Conservation (phyloP, 2,329 filamentous ascomycete genomes). For the Lasiodiplodia citricola region DNA sequence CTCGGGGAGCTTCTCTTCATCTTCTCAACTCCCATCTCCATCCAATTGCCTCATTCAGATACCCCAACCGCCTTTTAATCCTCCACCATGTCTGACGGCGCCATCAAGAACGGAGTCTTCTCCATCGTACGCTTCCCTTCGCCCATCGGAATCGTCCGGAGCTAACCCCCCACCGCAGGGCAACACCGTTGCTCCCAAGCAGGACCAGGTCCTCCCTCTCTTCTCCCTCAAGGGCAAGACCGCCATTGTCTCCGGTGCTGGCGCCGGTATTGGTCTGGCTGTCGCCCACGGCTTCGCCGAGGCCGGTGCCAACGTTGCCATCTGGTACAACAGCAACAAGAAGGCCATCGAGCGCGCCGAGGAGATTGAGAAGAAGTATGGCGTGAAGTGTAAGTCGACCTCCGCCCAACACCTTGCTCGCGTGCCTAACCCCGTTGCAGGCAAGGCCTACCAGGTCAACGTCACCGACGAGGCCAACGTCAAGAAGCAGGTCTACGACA, state of each 20-base stretch:
- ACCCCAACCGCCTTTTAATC: neutral
- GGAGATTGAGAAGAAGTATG: slow-evolving; percentile 26
- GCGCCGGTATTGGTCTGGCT: slow-evolving; percentile 56
- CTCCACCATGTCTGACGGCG: slow-evolving; percentile 34
- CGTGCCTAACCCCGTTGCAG: slow-evolving; percentile 9
- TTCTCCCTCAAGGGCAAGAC: slow-evolving; percentile 52
- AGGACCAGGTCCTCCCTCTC: slow-evolving; percentile 28
- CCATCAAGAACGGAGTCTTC: slow-evolving; percentile 44
- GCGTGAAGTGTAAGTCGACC: slow-evolving; percentile 26
- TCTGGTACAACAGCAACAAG: slow-evolving; percentile 54
- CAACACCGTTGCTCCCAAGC: slow-evolving; percentile 27
- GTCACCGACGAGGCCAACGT: slow-evolving; percentile 62
- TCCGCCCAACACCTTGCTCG: neutral
- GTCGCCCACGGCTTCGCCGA: slow-evolving; percentile 28
- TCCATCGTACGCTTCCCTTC: slow-evolving; percentile 31
- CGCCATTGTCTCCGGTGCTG: slow-evolving; percentile 56
- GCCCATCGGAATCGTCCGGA: neutral
- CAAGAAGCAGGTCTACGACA: slow-evolving; percentile 62
- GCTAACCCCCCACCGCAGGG: slow-evolving; percentile 4
- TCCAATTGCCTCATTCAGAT: neutral
- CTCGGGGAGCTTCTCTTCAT: neutral
- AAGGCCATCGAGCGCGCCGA: slow-evolving; percentile 65
- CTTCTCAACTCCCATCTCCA: slow-evolving; percentile 2
- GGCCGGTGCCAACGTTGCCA: slow-evolving; percentile 62
- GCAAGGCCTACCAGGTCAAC: slow-evolving; percentile 70